Conservation (phyloP, 306 rosid genomes). For the Rosa multiflora region DNA sequence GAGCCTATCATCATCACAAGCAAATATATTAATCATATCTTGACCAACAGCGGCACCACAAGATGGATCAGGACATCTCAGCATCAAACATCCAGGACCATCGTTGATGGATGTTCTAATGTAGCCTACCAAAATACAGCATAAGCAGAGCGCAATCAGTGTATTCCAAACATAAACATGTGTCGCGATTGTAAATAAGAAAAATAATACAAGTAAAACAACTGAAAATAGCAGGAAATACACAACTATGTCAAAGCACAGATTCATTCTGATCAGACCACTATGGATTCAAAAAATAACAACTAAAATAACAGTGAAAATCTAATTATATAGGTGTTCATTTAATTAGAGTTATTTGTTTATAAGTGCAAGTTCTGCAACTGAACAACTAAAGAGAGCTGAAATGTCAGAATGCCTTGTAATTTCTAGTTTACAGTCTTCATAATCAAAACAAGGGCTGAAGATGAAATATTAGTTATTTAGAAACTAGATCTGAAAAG, state of each 20-base stretch:
- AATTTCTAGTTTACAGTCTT: not conserved
- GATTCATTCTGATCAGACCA: not conserved
- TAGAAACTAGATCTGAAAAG: not conserved
- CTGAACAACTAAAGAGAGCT: not conserved
- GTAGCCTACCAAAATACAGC: constrained; percentile 41
- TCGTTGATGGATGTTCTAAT: constrained; percentile 72
- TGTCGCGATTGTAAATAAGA: not conserved
- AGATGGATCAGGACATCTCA: constrained; percentile 88
- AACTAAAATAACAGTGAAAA: not conserved
- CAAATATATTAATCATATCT: constrained; percentile 61
- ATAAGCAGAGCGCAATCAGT: not conserved
- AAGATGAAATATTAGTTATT: not conserved
- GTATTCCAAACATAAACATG: not conserved
- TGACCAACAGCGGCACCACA: constrained; percentile 80
- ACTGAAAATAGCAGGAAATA: not conserved
- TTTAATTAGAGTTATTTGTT: not conserved
- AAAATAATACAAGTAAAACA: not conserved
- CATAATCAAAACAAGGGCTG: not conserved
- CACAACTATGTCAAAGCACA: not conserved
- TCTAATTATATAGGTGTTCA: not conserved
- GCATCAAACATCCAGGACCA: constrained; percentile 92
- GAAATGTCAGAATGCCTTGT: not conserved
- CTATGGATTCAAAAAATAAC: not conserved
- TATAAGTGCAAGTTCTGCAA: not conserved
- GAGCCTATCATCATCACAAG: constrained; percentile 55